Percentiles rank a stretch among this genome's conserved stretches.
phyloP scores from a whole-genome alignment of 139 green algal species.

The Closterium sp. region DNA sequence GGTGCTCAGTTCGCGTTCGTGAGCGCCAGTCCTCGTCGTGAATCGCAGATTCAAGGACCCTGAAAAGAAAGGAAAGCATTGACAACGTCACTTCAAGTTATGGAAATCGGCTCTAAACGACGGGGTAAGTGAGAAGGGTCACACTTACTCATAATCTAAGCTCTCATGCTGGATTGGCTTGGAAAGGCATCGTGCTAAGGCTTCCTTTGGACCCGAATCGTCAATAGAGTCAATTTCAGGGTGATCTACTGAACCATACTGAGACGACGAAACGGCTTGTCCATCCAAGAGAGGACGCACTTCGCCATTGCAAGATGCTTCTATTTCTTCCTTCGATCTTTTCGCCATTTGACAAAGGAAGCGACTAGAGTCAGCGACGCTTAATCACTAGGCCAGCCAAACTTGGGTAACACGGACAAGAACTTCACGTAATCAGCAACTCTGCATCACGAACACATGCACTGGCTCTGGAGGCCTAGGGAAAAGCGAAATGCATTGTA shows the following conservation, averaged over 20 bases:
- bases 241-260: background rate
- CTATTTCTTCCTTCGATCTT: background rate
- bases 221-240: background rate
- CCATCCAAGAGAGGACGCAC: background rate
- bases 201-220: background rate
- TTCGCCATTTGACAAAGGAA: background rate
- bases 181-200: background rate
- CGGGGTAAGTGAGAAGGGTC: background rate
- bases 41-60: conserved; percentile 8
- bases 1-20: background rate
- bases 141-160: background rate
- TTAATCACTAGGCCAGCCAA: background rate
- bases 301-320: background rate
- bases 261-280: background rate
- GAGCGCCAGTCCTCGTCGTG: conserved; percentile 34
- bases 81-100: background rate
- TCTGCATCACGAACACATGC: background rate
- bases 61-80: background rate
- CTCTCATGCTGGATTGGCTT: background rate
- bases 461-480: background rate
- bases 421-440: no score
- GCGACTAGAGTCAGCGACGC: background rate
- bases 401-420: no score
- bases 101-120: background rate
- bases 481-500: background rate